Base-by-base conservation (phyloP, 148 eudicot genomes). In the Chenopodium quinoa region DNA sequence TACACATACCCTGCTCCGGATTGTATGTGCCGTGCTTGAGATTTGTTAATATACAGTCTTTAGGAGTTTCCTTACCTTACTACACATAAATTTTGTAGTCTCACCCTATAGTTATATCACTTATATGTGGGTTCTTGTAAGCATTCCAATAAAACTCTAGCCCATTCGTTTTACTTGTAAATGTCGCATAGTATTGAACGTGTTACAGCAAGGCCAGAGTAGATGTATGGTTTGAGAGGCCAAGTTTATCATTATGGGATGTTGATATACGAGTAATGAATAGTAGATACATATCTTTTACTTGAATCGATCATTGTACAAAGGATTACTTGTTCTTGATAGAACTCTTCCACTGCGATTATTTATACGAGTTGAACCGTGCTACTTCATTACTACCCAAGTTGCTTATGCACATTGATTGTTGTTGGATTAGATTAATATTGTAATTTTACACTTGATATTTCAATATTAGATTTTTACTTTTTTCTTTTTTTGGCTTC, bases 1-100 rank as follows among this genome's bases (percentile, higher is more conserved):
- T 96, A 93, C 76, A 94, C 99, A 31, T 96, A 96, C 48, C 99
- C 99, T 73, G 98, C 95, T 77, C 98, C 99, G 44, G 98, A 96
- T 88, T 96, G 99, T 76, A 90, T 96, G 98, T 96, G 99, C 82
- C 91, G 81, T 76, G 91, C 86, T 79, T 93, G 76, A 85, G 78
- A 65, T 70, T 27, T 77, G 79, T 81, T 73, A 7, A 65, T 84
- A 74, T 23, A 50, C 19, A 29, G 19, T 65, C 23, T 62, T 58
- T 66, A 47, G 68, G 63, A 46, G 73, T 65, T 48, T 46, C 66
- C 37, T 70, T 78, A 31, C 54, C 37, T 70, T 78, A 31, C 54
- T 79, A 73, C 76, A 60, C 73, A 75, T 76, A 4, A 64, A 65
- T 70, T 77, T 65, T 50, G 37, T 80, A 77, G 80, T 54, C 23